phyloP scores from a whole-genome alignment of 495 filamentous ascomycete species.

The Penicillium coprophilum region DNA sequence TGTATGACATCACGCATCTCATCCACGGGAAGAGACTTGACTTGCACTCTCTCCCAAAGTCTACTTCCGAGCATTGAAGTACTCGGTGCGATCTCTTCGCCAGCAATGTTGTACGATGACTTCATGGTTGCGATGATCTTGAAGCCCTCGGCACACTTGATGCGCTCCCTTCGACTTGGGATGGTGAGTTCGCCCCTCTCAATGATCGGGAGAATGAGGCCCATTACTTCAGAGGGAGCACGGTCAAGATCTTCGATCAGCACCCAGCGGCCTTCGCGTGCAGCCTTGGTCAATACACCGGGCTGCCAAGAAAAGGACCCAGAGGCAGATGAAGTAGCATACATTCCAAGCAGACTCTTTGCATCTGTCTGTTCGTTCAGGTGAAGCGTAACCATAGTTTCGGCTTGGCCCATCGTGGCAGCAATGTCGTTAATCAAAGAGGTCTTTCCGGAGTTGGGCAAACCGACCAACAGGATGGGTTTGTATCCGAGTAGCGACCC shows the following conservation, averaged over 20 bases:
- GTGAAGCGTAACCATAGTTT: slow-evolving; percentile 84
- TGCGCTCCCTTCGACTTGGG: slow-evolving; percentile 78
- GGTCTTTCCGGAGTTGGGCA: slow-evolving; percentile 89
- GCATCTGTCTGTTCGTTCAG: slow-evolving; percentile 97
- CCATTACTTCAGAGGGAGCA: slow-evolving; percentile 92
- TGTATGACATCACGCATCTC: slow-evolving; percentile 77
- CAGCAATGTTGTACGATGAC: slow-evolving; percentile 67
- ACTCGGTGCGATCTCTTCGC: slow-evolving; percentile 58
- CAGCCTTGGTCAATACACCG: slow-evolving; percentile 92
- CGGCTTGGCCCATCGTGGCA: slow-evolving; percentile 65
- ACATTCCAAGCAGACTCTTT: slow-evolving; percentile 90
- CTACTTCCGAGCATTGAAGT: slow-evolving; percentile 70
- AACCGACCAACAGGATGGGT: slow-evolving; percentile 77
- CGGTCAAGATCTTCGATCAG: slow-evolving; percentile 95
- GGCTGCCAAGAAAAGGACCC: slow-evolving; percentile 90
- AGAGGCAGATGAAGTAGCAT: slow-evolving; percentile 77
- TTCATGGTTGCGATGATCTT: slow-evolving; percentile 88
- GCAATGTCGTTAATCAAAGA: slow-evolving; percentile 81
- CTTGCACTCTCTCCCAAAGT: slow-evolving; percentile 73
- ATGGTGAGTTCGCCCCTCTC: slow-evolving; percentile 85
- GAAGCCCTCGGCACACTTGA: slow-evolving; percentile 80
- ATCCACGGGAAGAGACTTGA: slow-evolving; percentile 62
- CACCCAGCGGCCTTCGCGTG: slow-evolving; percentile 91
- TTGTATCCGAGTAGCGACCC: slow-evolving; percentile 59
- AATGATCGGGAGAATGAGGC: slow-evolving; percentile 84